Base-by-base conservation (phyloP, 2,329 filamentous ascomycete species). In the Penicillium sp. region DNA sequence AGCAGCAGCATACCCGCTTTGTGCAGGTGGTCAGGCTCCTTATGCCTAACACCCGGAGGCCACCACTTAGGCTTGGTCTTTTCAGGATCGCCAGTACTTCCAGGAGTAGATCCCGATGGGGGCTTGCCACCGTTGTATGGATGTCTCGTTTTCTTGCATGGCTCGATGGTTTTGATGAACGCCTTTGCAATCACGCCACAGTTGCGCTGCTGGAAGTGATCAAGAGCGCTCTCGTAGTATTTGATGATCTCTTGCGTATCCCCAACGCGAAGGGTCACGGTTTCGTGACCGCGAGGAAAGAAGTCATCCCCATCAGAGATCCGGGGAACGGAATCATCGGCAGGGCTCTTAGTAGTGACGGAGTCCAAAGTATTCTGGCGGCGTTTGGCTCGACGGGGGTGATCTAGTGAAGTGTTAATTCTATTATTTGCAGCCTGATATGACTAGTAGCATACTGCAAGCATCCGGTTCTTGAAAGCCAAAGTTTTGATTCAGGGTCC, bases 111-210 rank as follows among this genome's bases (percentile, higher is more conserved):
- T 43, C 65, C 68, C 45, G 59, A 57, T 36, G 63, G 62, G 12
- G 69, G 62, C 53, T 67, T 68, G n/a, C 73, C 71, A 9, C 76
- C 76, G 56, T 79, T 79, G 60, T 79, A 79, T 9, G 76, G 76
- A 61, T 77, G 72, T 38, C 70, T 71, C 0, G 74, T 73, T 63
- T 79, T 76, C 63, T 79, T 79, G 34, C 72, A 71, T 16, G 76
- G 76, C 51, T 78, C 74, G 43, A 77, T 76, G 16, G 70, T 67
- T 56, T 75, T 78, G 56, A 79, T 77, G 53, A 76, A 78, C n/a
- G 70, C 70, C 53, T 78, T 78, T 29, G 72, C 70, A 16, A 79
- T 67, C 48, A 73, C 64, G 21, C 75, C 75, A 56, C 75, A 78
- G 54, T 74, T 75, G 31, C 74, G 65, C 49, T 79, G 76, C 54